Evolutionary conservation across 2,329 filamentous ascomycete genomes (phyloP), one percentile per base, ranked within the genome.

Genomic region (Fusarium agapanthi): DNA sequence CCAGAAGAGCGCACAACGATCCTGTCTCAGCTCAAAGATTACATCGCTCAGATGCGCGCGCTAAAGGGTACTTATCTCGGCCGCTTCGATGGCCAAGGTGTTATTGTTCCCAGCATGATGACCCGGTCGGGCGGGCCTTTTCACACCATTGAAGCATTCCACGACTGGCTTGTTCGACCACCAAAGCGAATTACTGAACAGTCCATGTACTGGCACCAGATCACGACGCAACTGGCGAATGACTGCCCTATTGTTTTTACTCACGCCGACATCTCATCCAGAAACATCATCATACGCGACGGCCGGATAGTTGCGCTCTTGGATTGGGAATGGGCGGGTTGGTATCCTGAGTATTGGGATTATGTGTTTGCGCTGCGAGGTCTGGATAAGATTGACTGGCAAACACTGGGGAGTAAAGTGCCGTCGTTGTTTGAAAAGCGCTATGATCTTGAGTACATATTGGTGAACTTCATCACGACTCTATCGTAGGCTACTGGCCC

Each of bases 131-230:
- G 73, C 11, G 71, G 72, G 3, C 74, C 76, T 2, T 79, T 79
- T 38, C 37, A 38, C 35, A 20, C 45, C 13, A 74, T 73, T 9
- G 24, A 40, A 3, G 67, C 67, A 28, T 73, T 79, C 6, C 76
- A 77, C 20, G 60, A 73, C 16, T 79, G 75, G 77, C 73, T 79
- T 22, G 72, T 72, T 43, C 61, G 34, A n/a, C 75, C 76, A 4
- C 65, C 67, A 4, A 69, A 67, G 26, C 55, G 75, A 12, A n/a
- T 44, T 16, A 9, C 45, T 12, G 32, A 59, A 11, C 40, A 75
- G 60, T 73, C 71, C 0, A 61, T 77, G 24, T 71, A 73, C 44
- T 78, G 75, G 70, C 54, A 72, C 38, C 69, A 78, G 57, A 75
- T 78, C 24, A 78, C 76, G 2, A 63, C 59, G 1, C 75, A 77